phyloP scores from a whole-genome alignment of 1,284 basidiomycete species.

The Jaminaea rosea region DNA sequence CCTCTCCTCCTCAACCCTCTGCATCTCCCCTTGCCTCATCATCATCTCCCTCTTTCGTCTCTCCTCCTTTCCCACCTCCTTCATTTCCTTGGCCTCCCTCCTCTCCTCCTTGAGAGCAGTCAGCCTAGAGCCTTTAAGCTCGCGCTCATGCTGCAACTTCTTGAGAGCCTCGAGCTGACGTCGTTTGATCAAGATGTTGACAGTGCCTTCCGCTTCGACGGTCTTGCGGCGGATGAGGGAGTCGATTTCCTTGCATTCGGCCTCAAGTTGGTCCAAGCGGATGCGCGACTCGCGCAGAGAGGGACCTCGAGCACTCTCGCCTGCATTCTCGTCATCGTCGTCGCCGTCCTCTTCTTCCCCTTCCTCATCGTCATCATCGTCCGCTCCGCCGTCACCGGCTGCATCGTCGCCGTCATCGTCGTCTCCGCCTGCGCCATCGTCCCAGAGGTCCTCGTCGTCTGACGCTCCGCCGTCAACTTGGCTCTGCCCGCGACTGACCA shows the following conservation, averaged over 20 bases:
- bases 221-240: constrained; percentile 38
- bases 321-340: constrained; percentile 49
- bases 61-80: constrained; percentile 4
- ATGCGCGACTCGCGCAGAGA: constrained; percentile 39
- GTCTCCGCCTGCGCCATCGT: constrained; percentile 32
- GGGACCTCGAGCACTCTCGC: too few species aligned
- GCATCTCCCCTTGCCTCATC: constrained; percentile 23
- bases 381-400: constrained; percentile 4
- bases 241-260: constrained; percentile 44
- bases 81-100: constrained; percentile 30
- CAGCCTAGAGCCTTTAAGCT: constrained; percentile 41
- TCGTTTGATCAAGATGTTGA: constrained; percentile 43
- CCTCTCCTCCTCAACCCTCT: constrained; percentile 12
- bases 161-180: constrained; percentile 41
- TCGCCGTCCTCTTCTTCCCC: constrained; percentile 68
- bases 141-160: constrained; percentile 36
- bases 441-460: constrained; percentile 34
- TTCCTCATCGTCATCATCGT: constrained; percentile 61
- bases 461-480: constrained; percentile 19
- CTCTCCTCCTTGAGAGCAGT: constrained; percentile 34
- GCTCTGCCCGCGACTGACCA: constrained; percentile 4
- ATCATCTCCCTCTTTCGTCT: constrained; percentile 11
- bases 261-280: constrained; percentile 43
- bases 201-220: constrained; percentile 38
- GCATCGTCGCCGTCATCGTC: constrained; percentile 22